Evolutionary conservation across 2,329 filamentous ascomycete species (phyloP), one percentile per base, ranked within the genome.

Genomic region (Thyridium curvatum): DNA sequence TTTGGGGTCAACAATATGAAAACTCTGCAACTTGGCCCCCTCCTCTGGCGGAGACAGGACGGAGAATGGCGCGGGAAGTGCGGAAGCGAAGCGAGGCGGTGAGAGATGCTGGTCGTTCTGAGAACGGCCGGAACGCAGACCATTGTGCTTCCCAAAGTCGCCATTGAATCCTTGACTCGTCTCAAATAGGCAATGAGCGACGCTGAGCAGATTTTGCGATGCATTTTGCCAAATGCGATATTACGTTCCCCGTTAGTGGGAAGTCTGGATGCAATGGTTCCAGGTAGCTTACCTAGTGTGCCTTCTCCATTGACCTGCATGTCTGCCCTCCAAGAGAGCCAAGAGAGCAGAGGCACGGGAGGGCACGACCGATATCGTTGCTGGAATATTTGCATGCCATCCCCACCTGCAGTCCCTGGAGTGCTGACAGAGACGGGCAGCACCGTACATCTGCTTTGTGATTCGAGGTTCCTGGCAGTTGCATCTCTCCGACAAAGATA

Each of bases 151-250:
- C 10, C 6, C 12, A 26, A 37, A 28, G 29, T 12, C 8, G 28
- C 30, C 34, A 36, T 15, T 17, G 13, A n/a, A n/a, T 16, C 26
- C 14, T 17, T 29, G 26, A 37, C 29, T 17, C 5, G 26, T 18
- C 18, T 29, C 35, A 26, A 37, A 37, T 18, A 15, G 28, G 35
- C 26, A 31, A 35, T 15, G 35, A 37, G 35, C 35, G 28, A 29
- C 35, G 35, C 18, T 18, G 35, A 30, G 35, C 35, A 28, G 18
- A 37, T 37, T 30, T 29, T 28, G 34, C 34, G 12, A 29, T 36
- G 34, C 34, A 15, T 28, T 28, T 15, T 26, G 34, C 18, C 18
- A 29, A 35, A 28, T 26, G 34, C 18, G 13, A 29, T 28, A 14
- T 16, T 31, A 15, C 28, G 14, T 30, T n/a, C 35, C 17, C 35